Conservation (phyloP, 164 flowering plant genomes). For the Chloranthus sessilifolius region DNA sequence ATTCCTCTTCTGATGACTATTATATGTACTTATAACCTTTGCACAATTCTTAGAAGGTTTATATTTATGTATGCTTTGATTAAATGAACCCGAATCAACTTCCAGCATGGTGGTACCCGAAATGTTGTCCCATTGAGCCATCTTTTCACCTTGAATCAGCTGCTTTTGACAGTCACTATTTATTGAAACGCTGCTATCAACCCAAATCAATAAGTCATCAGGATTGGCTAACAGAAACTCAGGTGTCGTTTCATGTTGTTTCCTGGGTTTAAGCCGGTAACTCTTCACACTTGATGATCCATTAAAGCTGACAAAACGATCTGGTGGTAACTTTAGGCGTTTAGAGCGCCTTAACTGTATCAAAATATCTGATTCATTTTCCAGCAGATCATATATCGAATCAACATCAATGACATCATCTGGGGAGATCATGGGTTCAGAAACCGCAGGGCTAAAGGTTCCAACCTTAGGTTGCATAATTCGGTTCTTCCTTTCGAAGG, state of each 20-base stretch:
- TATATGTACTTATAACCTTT: background rate
- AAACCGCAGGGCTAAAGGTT: conserved; percentile 22
- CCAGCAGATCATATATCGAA: conserved; percentile 14
- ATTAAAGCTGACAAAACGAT: conserved; percentile 48
- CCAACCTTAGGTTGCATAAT: conserved; percentile 12
- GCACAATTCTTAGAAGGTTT: background rate
- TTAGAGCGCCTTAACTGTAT: conserved; percentile 61
- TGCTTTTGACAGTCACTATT: conserved; percentile 7
- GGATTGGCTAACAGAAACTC: background rate
- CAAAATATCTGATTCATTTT: conserved; percentile 20
- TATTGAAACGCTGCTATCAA: conserved; percentile 11
- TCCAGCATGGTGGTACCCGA: too few relatives aligned
- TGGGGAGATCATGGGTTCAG: conserved; percentile 12
- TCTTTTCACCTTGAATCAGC: conserved; percentile 7
- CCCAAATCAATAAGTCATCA: background rate
- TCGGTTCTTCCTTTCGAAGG: conserved; percentile 43
- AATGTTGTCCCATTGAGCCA: too few relatives aligned
- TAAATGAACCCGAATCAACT: conserved; percentile 1
- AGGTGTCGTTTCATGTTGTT: background rate
- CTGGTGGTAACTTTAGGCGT: conserved; percentile 59
- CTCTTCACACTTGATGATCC: conserved; percentile 26
- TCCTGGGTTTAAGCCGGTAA: conserved; percentile 16
- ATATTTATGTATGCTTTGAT: background rate
- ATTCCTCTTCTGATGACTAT: background rate
- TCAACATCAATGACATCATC: conserved; percentile 11